Base-by-base conservation (phyloP, 257 asterid species). In the Datura wrightii region DNA sequence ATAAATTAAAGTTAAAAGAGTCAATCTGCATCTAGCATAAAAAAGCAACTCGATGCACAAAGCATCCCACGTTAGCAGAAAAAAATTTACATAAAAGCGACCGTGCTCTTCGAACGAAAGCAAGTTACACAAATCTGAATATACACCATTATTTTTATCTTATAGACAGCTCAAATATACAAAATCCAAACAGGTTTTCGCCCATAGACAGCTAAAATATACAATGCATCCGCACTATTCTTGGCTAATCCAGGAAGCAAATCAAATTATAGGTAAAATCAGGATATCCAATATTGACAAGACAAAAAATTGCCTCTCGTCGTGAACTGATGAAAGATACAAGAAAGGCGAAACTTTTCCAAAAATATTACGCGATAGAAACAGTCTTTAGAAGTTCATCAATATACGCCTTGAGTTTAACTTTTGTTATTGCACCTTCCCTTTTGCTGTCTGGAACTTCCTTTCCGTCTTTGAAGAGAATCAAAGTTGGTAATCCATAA, bases 341-440 rank as follows among this genome's bases (percentile, higher is more conserved):
- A 18, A 74, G 59, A 19, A 46, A 10, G 10, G 2, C 16, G 5
- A 11, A 46, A 46, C 80, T 14, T 50, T 78, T 14, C 3, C 10
- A 5, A 1, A 6, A 87, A 66, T 67, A 53, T 89, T 87, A 94
- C 31, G 85, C 89, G 6, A 89, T 31, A 56, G 97, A 87, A 24
- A 88, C 89, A 0, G 94, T 87, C 76, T 91, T 88, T 69, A 94
- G 90, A 83, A 88, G 90, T 58, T 89, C 89, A 66, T 93, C 97
- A 52, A 93, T 85, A 69, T 93, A 90, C 87, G 86, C 89, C 88
- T 93, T 92, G 6, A 94, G 97, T 83, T 93, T 94, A 65, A 60
- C 90, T 91, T 94, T 92, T 13, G 96, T 90, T 78, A 94, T 93
- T 59, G 98, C 98, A 34, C 97, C 98, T 91, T 94, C 97, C 87